Conservation (phyloP, 257 asterid genomes). For the Petunia axillaris region DNA sequence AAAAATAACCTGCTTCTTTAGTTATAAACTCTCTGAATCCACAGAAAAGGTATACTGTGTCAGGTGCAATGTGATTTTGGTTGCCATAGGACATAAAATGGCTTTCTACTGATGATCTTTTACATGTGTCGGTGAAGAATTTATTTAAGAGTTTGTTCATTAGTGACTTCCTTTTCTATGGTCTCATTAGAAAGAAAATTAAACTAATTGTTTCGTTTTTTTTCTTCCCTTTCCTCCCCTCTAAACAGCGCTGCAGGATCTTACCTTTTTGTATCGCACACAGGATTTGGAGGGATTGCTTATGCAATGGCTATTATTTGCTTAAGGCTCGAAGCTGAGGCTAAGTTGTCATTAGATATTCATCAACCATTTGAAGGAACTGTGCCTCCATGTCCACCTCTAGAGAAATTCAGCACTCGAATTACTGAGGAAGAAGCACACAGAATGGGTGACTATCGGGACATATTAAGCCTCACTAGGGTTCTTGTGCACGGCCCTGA, state of each 20-base stretch:
- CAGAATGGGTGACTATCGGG: slow-evolving; percentile 85
- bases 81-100: background rate
- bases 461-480: slow-evolving; percentile 89
- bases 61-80: slow-evolving; percentile 7
- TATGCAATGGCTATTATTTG: slow-evolving; percentile 97
- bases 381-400: slow-evolving; percentile 42
- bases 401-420: slow-evolving; percentile 34
- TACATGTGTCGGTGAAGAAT: background rate
- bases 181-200: slow-evolving; percentile 32
- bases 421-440: slow-evolving; percentile 69
- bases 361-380: slow-evolving; percentile 40
- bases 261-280: slow-evolving; percentile 96
- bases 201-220: slow-evolving; percentile 29
- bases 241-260: slow-evolving; percentile 81
- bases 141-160: slow-evolving; percentile 8
- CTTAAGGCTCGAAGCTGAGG: slow-evolving; percentile 76
- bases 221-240: slow-evolving; percentile 33
- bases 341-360: slow-evolving; percentile 42
- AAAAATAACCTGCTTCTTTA: background rate
- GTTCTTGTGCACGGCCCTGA: slow-evolving; percentile 96
- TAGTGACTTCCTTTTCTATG: background rate
- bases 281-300: slow-evolving; percentile 98
- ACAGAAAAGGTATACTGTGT: background rate
- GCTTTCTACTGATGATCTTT: background rate
- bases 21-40: background rate